phyloP scores from a whole-genome alignment of 78 protist species.

The Tieghemostelium lacteum region DNA sequence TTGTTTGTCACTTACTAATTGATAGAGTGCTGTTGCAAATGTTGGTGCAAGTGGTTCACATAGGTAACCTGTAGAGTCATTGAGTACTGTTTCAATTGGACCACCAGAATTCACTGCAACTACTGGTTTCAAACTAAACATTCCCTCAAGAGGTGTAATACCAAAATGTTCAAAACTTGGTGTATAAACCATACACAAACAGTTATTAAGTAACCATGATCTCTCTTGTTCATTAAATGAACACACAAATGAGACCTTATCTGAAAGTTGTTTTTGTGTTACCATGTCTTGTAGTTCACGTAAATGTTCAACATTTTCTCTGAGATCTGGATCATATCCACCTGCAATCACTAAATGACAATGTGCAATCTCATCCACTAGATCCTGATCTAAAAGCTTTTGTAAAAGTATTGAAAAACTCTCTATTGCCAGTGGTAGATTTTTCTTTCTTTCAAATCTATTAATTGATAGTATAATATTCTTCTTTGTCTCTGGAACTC shows the following conservation, averaged over 20 bases:
- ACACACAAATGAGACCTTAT: conserved; percentile 41
- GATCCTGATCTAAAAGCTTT: not conserved
- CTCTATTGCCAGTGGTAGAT: conserved; percentile 92
- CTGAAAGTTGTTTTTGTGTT: conserved; percentile 8
- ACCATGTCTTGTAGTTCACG: conserved; percentile 77
- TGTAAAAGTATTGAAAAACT: conserved; percentile 66
- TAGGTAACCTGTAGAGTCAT: conserved; percentile 84
- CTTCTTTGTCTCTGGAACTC: not conserved
- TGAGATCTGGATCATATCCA: conserved; percentile 94
- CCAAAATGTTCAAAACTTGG: conserved; percentile 99
- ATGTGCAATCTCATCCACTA: not conserved
- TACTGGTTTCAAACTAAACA: conserved; percentile 82
- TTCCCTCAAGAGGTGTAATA: conserved; percentile 98
- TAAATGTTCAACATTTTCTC: conserved; percentile 90
- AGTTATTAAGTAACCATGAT: conserved; percentile 62
- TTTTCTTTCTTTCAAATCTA: conserved; percentile 97
- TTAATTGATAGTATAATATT: conserved; percentile 91
- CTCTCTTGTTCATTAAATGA: conserved; percentile 64
- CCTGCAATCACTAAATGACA: conserved; percentile 87
- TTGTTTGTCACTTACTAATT: conserved; percentile 4
- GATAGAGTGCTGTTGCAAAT: conserved; percentile 10
- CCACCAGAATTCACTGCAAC: conserved; percentile 95
- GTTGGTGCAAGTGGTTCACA: conserved; percentile 32
- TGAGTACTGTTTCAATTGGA: conserved; percentile 91
- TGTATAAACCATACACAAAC: conserved; percentile 93